Percentiles rank a stretch among this genome's conserved stretches.
Conservation (phyloP, 352 stramenopile genomes). For the Globisporangium irregulare region DNA sequence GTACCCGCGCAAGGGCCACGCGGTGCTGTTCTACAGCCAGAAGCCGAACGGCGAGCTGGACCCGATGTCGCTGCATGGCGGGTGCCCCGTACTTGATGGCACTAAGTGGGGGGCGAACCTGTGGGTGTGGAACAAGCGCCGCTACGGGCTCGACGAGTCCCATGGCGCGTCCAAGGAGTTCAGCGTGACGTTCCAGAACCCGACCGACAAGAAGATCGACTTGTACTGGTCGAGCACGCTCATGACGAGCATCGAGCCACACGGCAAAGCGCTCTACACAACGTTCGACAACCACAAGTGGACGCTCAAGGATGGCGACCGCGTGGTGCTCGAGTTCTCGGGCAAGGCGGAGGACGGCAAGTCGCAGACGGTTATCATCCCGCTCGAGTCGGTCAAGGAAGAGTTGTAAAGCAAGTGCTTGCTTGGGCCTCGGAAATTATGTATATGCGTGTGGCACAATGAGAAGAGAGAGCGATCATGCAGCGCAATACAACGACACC, state of each 20-base stretch:
- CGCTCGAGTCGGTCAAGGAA: slow-evolving; percentile 37
- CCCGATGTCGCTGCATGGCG: slow-evolving; percentile 84
- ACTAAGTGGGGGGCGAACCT: slow-evolving; percentile 97
- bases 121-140: slow-evolving; percentile 95
- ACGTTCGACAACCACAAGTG: slow-evolving; percentile 71
- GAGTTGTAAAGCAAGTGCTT: slow-evolving; percentile 28
- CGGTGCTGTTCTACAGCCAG: slow-evolving; percentile 98
- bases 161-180: slow-evolving; percentile 30
- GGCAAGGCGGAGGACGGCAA: slow-evolving; percentile 45
- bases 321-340: slow-evolving; percentile 51
- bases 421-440: slow-evolving; percentile 13
- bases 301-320: slow-evolving; percentile 53
- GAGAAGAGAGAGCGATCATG: neutral
- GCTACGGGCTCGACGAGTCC: slow-evolving; percentile 51
- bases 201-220: slow-evolving; percentile 40
- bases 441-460: neutral
- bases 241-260: slow-evolving; percentile 57
- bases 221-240: slow-evolving; percentile 70
- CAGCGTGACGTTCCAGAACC: slow-evolving; percentile 71
- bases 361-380: slow-evolving; percentile 46
- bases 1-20: slow-evolving; percentile 85
- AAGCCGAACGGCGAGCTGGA: slow-evolving; percentile 92
- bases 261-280: slow-evolving; percentile 47
- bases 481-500: neutral
- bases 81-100: slow-evolving; percentile 93